Evolutionary conservation across 148 eudicot species (phyloP), one percentile per base, ranked within the genome.

Genomic region (Tetragonia tetragonoides): DNA sequence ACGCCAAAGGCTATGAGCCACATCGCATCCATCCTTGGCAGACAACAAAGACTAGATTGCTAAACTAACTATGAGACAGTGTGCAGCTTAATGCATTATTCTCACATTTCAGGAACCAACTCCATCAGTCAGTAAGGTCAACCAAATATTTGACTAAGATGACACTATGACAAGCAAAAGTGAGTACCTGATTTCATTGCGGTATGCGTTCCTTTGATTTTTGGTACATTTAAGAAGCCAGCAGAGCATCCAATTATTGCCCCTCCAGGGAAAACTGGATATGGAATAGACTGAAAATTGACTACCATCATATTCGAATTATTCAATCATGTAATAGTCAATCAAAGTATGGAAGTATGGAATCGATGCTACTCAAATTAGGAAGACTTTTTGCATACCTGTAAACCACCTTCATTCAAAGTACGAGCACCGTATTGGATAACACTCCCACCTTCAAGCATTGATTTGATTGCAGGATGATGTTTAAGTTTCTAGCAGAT

Each of bases 181-280:
- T 5, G 60, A 65, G 40, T 84, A 95, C 99, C 99, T 86, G 99
- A 95, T 86, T 95, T 95, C 97, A 95, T 95, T 21, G 99, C 99
- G 9, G 99, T 95, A 84, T 95, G 99, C 3, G 97, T 83, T 78
- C 99, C 99, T 85, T 95, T 95, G 73, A 95, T 95, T 81, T 95
- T 95, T 60, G 97, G 97, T 64, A 95, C 97, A 78, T 95, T 95
- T 75, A 95, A 77, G 86, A 93, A 93, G 83, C 99, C 99, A 87
- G 99, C 99, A 46, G 99, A 93, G 84, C 99, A 93, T 77, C 99
- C 99, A 65, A 95, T 79, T 71, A 95, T 80, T 80, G 99, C 99
- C 68, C 99, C 99, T 84, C 99, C 99, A 37, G 99, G 99, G 81
- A 93, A 95, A 84, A 95, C 92, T 83, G 99, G 99, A 85, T 95